Base-by-base conservation (phyloP, 768 basidiomycete genomes). In the Melanogaster broomeanus region DNA sequence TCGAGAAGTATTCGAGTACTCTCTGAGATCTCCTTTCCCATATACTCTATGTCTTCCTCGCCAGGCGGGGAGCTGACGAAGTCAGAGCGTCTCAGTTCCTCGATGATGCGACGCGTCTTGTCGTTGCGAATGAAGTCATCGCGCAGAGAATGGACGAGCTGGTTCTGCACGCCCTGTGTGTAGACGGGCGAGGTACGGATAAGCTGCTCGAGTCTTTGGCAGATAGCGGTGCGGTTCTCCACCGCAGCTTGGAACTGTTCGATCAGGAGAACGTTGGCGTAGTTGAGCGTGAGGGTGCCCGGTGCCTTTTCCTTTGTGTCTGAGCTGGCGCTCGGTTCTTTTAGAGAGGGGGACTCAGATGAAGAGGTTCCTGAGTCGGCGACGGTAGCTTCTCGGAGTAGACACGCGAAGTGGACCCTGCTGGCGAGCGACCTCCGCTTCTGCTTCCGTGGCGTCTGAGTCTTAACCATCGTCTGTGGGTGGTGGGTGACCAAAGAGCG, bases 161-260 rank as follows among this genome's bases (percentile, higher is more conserved):
- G 52, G 12, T 6, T 44, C 50, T 64, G 63, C 22, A 57, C 47
- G 15, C 61, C 22, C 27, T 59, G 55, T 1, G 61, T 42, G 30
- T 66, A 63, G 22, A 57, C 44, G 28, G 44, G 18, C 18, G 63
- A 66, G 28, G 45, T 37, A 27, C 64, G 59, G 19, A 65, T 61
- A 43, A 65, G 63, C 19, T 64, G 54, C 34, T 65, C 63, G n/a
- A 65, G 64, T 48, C 56, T 64, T 30, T 63, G 64, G 45, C 63
- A 65, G 19, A 62, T 57, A 47, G 61, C 60, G 18, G 64, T 51
- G 16, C 63, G 64, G 34, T 40, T 56, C 34, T 66, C 63, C n/a
- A 66, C 56, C 10, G 64, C 63, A 11, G 52, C 61, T 39, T 66
- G 62, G 43, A 66, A 65, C 34, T 56, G 61, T 42, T 65, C 63